phyloP scores from a whole-genome alignment of 805 yeast genomes.

The Candida sanyiensis region DNA sequence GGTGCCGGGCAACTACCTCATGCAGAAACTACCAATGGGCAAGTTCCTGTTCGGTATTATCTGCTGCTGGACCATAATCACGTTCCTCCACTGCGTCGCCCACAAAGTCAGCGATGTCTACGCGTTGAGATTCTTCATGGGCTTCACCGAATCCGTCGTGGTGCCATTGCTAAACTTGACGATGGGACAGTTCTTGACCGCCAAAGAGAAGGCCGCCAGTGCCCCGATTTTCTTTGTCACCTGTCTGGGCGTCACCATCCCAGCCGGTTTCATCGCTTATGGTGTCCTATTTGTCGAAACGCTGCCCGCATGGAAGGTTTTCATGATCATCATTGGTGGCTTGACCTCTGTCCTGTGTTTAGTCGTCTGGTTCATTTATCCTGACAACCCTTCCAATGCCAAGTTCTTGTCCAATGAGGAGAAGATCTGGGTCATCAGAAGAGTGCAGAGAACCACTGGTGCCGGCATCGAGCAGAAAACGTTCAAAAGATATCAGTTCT shows the following conservation, averaged over 20 bases:
- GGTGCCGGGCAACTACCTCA: slow-evolving; percentile 34
- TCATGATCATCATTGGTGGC: slow-evolving; percentile 52
- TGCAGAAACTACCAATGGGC: slow-evolving; percentile 41
- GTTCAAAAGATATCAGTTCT: slow-evolving; percentile 43
- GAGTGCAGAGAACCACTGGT: slow-evolving; percentile 35
- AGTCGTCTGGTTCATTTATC: slow-evolving; percentile 38
- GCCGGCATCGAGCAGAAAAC: slow-evolving; percentile 41
- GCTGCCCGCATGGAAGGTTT: slow-evolving; percentile 44
- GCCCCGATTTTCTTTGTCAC: slow-evolving; percentile 50
- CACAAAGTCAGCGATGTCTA: slow-evolving; percentile 40
- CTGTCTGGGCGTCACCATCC: slow-evolving; percentile 46
- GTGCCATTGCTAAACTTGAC: slow-evolving; percentile 42
- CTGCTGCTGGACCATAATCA: slow-evolving; percentile 40
- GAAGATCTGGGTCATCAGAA: slow-evolving; percentile 24
- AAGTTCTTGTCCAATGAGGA: slow-evolving; percentile 40
- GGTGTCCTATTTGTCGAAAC: slow-evolving; percentile 29
- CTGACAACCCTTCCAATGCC: slow-evolving; percentile 51
- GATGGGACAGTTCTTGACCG: slow-evolving; percentile 44
- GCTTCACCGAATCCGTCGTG: slow-evolving; percentile 42
- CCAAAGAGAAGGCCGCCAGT: slow-evolving; percentile 42
- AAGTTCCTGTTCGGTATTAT: slow-evolving; percentile 33
- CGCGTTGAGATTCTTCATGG: slow-evolving; percentile 45
- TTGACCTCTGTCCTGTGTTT: slow-evolving; percentile 39
- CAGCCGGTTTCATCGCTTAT: slow-evolving; percentile 45
- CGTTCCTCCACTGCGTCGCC: slow-evolving; percentile 43